Percentiles rank a stretch among this genome's conserved stretches.
Evolutionary conservation across 2,329 filamentous ascomycete species (phyloP).

Genomic region (Rhynchosporium secalis): DNA sequence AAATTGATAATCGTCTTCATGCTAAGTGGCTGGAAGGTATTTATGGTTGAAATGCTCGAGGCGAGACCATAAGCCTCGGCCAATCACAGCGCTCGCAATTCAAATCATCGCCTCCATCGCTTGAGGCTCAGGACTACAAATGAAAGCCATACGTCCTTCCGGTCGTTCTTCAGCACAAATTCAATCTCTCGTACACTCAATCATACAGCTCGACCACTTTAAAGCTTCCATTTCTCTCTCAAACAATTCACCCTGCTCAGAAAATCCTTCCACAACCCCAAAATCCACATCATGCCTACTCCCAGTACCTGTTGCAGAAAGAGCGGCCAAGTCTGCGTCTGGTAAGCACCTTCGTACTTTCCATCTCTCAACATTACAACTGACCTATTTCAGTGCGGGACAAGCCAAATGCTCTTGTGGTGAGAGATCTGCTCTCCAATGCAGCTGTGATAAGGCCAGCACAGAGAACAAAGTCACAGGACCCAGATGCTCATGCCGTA

Average conservation of each 20-base stretch:
- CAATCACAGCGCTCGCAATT: slow-evolving; percentile 14
- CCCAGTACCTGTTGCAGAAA: slow-evolving; percentile 40
- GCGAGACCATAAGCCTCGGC: slow-evolving; percentile 4
- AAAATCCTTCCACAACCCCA: background rate
- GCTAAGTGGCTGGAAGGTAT: background rate
- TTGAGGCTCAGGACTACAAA: slow-evolving; percentile 11
- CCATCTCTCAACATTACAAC: background rate
- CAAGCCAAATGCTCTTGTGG: slow-evolving; percentile 84
- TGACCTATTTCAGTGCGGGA: slow-evolving; percentile 47
- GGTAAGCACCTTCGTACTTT: slow-evolving; percentile 29
- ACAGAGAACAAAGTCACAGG: slow-evolving; percentile 74
- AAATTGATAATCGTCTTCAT: background rate
- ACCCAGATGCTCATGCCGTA: slow-evolving; percentile 78
- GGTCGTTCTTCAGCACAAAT: background rate
- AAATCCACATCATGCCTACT: slow-evolving; percentile 33
- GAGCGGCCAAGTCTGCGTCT: slow-evolving; percentile 37
- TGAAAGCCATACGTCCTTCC: background rate
- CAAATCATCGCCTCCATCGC: slow-evolving; percentile 14
- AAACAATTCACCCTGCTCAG: slow-evolving; percentile 3
- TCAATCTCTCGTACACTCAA: slow-evolving; percentile 3
- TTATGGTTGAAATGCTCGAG: background rate
- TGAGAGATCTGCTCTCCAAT: slow-evolving; percentile 81
- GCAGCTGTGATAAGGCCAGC: slow-evolving; percentile 76
- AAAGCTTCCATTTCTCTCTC: background rate
- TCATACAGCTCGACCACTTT: background rate